Evolutionary conservation across 768 basidiomycete species (phyloP), one percentile per base, ranked within the genome.

Genomic region (Trametes punicea): DNA sequence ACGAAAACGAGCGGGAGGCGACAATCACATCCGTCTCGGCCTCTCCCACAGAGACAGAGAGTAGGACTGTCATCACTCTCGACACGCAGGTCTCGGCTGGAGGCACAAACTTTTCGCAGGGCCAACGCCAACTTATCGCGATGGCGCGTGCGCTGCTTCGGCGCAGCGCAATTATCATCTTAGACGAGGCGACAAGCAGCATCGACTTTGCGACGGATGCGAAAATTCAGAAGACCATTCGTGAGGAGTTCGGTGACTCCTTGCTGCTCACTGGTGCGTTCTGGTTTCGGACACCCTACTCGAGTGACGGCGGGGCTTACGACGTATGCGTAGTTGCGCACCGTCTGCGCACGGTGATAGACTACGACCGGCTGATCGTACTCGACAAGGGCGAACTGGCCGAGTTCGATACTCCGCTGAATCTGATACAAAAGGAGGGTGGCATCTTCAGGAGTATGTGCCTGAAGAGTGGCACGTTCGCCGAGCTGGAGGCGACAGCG

Each of bases 41-140:
- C n/a, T 61, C 62, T 2, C 55, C 54, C 6, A 87, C 85, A 0
- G 83, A 85, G 21, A 66, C 77, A 2, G 87, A 88, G 20, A 51
- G 64, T 27, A 87, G 81, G 65, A 77, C 75, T 0, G 74, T 74
- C 0, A 74, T 95, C 26, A 77, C 82, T 0, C 76, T 96, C 3
- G 83, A 90, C 18, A 90, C 87, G 0, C 83, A 87, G 57, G 87
- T 96, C 8, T 90, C 90, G 0, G 78, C 90, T 0, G 93, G 93
- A 0, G 93, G 93, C 0, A 78, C 84, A 27, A 96, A 97, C 73
- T 95, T 97, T 70, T 94, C 90, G 1, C 90, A 93, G 56, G 94
- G 95, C 9, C 93, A 98, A 67, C 71, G 93, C 9, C 94, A 98
- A 64, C 73, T 93, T 15, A 88, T 93, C 50, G 87, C 90, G 1